Percentiles rank a stretch among this genome's conserved stretches.
These are phyloP conservation scores for Coemansia sp. DNA, from an alignment of 192 early-diverging fungal genomes.

Conservation along the genomic window DNA sequence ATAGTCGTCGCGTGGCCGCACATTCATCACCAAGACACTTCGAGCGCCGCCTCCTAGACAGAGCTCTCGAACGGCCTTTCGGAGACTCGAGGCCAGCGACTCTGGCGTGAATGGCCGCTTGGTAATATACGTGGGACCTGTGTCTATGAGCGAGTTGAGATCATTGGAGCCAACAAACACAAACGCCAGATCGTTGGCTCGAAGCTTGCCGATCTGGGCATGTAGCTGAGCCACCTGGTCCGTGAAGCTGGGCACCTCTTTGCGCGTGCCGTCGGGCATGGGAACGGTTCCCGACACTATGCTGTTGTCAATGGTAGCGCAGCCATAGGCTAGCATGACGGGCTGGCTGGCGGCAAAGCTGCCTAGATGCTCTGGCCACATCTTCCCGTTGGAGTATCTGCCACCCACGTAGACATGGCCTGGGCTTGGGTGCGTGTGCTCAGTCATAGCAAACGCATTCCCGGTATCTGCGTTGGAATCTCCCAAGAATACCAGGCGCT, in stretches of 20 bases:
- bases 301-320: conserved; percentile 47
- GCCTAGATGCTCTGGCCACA: conserved; percentile 42
- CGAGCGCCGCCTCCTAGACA: conserved; percentile 16
- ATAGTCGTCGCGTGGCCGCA: conserved; percentile 47
- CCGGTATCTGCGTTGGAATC: conserved; percentile 53
- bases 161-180: conserved; percentile 51
- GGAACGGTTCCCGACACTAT: conserved; percentile 40
- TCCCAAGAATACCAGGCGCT: conserved; percentile 42
- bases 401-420: conserved; percentile 37
- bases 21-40: conserved; percentile 43
- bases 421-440: conserved; percentile 22
- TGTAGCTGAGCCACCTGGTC: conserved; percentile 26
- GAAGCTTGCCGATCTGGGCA: conserved; percentile 6
- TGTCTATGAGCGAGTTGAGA: conserved; percentile 39
- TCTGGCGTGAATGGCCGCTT: conserved; percentile 24
- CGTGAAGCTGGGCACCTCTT: conserved; percentile 27
- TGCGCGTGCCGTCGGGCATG: conserved; percentile 26
- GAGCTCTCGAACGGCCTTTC: conserved; percentile 12
- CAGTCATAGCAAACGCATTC: conserved; percentile 43
- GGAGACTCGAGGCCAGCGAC: conserved; percentile 26
- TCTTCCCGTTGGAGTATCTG: conserved; percentile 40
- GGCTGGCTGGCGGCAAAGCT: not conserved
- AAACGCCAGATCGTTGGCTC: conserved; percentile 38
- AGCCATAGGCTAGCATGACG: conserved; percentile 41
- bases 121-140: conserved; percentile 11